Base-by-base conservation (phyloP, 352 stramenopile genomes). In the Blastocystis sp. region DNA sequence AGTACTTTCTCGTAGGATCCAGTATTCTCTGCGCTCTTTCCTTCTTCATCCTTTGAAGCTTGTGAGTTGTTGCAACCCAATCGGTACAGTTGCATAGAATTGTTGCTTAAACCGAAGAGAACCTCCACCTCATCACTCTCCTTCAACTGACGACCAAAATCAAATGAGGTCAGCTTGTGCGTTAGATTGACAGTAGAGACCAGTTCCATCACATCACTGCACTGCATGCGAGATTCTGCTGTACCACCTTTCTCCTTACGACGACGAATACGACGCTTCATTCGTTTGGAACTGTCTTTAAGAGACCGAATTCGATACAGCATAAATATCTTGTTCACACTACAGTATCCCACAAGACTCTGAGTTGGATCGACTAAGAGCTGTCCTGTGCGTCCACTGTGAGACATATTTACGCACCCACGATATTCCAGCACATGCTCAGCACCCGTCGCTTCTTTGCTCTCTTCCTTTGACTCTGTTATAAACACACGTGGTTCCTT, bases 251-350 rank as follows among this genome's bases (percentile, higher is more conserved):
- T 97, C 80, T 97, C 95, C 6, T 94, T 93, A 34, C 92, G 91
- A 45, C 94, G 93, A 90, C 96, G 95, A 54, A 96, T 91, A 6
- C 94, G 93, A 90, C 95, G 93, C 90, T 96, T 94, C 53, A 93
- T 93, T 91, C 97, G 97, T 92, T 97, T 97, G 91, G 94, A 95
- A 29, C 95, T 95, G 90, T 97, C 94, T 8, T 94, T 92, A 3
- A 91, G 89, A 3, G 92, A 93, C 0, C 95, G 94, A 47, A 97
- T 79, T 39, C 93, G 93, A 90, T 96, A 98, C 20, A 98, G 90
- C 90, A 98, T 94, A 29, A 97, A 91, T n/a, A 92, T 94, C 90
- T 96, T 96, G 13, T 94, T 94, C 18, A 93, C 92, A 69, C 92
- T 84, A 39, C 54, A 88, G 15, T 79, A 88, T n/a, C 77, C 93